phyloP scores from a whole-genome alignment of 148 eudicot genomes.

The Vaccinium darrowii region DNA sequence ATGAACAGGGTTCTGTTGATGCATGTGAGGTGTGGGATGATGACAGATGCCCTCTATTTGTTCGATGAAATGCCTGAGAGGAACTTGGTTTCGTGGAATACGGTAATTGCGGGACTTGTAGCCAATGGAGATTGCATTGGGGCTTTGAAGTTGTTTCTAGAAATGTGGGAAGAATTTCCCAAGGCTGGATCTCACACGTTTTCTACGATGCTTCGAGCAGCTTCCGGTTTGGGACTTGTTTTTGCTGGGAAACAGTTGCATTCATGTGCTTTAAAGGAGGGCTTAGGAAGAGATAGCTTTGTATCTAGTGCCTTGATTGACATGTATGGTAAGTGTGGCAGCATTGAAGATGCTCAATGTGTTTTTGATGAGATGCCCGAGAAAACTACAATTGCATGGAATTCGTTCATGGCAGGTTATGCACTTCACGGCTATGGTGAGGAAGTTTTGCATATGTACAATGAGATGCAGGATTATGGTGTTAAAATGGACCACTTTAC shows the following conservation, averaged over 20 bases:
- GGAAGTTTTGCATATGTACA: slow-evolving; percentile 70
- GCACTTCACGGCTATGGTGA: slow-evolving; percentile 89
- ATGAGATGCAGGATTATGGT: slow-evolving; percentile 81
- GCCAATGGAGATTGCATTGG: slow-evolving; percentile 59
- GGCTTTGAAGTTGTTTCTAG: slow-evolving; percentile 61
- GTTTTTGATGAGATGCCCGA: slow-evolving; percentile 67
- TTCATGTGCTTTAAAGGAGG: slow-evolving; percentile 61
- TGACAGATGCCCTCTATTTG: slow-evolving; percentile 65
- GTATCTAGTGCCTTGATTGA: slow-evolving; percentile 75
- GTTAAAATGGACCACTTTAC: slow-evolving; percentile 82
- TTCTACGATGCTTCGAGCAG: slow-evolving; percentile 61
- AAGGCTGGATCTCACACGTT: slow-evolving; percentile 55
- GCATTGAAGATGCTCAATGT: slow-evolving; percentile 66
- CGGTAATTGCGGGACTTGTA: slow-evolving; percentile 69
- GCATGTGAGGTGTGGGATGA: slow-evolving; percentile 83
- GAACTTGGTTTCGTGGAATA: slow-evolving; percentile 77
- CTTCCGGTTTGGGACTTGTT: slow-evolving; percentile 56
- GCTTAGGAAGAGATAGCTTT: slow-evolving; percentile 45
- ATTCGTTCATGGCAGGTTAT: slow-evolving; percentile 70
- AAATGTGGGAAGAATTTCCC: slow-evolving; percentile 51
- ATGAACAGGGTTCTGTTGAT: slow-evolving; percentile 71
- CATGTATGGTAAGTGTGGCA: slow-evolving; percentile 88
- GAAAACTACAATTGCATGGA: slow-evolving; percentile 91
- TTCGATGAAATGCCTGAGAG: slow-evolving; percentile 73
- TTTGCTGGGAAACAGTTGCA: slow-evolving; percentile 70